Conservation (phyloP, 2,329 filamentous ascomycete genomes). For the Bimuria novae-zelandiae region DNA sequence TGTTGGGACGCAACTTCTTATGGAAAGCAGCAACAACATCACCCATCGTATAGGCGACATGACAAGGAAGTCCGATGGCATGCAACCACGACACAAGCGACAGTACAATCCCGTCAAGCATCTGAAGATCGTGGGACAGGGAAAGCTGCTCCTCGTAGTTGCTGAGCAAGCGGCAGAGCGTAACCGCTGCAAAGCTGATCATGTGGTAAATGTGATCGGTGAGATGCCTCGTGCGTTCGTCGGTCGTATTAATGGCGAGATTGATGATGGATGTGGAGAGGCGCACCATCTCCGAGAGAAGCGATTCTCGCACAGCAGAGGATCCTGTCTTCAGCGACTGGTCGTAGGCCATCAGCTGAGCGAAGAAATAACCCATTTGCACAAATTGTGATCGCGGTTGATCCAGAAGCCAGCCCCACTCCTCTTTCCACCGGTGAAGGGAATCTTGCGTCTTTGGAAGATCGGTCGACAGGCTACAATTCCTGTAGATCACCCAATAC, state of each 20-base stretch:
- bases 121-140: constrained; percentile 34
- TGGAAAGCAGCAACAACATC: constrained; percentile 45
- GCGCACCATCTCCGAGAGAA: constrained; percentile 50
- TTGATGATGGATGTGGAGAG: constrained; percentile 48
- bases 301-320: constrained; percentile 40
- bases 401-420: constrained; percentile 50
- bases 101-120: constrained; percentile 43
- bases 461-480: constrained; percentile 37
- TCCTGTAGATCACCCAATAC: constrained; percentile 53
- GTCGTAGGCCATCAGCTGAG: constrained; percentile 50
- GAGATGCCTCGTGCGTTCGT: constrained; percentile 51
- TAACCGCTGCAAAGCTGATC: constrained; percentile 52
- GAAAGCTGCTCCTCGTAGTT: constrained; percentile 44
- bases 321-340: constrained; percentile 44
- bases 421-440: constrained; percentile 46
- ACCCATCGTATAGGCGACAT: constrained; percentile 49
- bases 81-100: constrained; percentile 48
- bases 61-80: constrained; percentile 49
- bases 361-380: constrained; percentile 54
- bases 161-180: constrained; percentile 45
- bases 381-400: constrained; percentile 53
- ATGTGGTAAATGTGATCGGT: constrained; percentile 56
- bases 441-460: constrained; percentile 40
- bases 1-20: constrained; percentile 42
- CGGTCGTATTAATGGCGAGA: constrained; percentile 50